Evolutionary conservation across 1,284 basidiomycete genomes (phyloP).

Genomic region (Clitocybe nebularis): DNA sequence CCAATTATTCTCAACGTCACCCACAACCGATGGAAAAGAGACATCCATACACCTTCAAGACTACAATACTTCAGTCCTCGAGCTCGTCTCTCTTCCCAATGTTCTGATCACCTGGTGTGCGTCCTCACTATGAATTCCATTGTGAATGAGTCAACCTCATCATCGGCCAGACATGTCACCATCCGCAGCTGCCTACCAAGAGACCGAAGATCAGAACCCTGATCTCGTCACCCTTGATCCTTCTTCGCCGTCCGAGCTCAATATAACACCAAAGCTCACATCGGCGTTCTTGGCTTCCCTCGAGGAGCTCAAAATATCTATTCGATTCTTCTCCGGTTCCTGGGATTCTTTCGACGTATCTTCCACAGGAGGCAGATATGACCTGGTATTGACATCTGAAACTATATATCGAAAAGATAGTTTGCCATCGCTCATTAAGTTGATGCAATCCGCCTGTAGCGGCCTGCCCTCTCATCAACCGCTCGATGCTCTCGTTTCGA

Average conservation of each 20-base stretch:
- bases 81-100: slow-evolving; percentile 87
- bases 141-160: too few relatives aligned
- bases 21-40: slow-evolving; percentile 18
- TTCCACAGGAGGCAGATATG: slow-evolving; percentile 39
- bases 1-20: slow-evolving; percentile 46
- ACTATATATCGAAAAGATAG: slow-evolving; percentile 84
- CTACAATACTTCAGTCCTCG: slow-evolving; percentile 84
- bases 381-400: slow-evolving; percentile 85
- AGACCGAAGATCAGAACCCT: slow-evolving; percentile 12
- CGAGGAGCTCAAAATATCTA: slow-evolving; percentile 43
- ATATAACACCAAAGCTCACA: slow-evolving; percentile 61
- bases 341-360: slow-evolving; percentile 61
- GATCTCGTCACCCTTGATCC: slow-evolving; percentile 22
- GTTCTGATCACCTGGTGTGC: slow-evolving; percentile 83
- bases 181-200: slow-evolving; percentile 39
- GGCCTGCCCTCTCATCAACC: too few relatives aligned
- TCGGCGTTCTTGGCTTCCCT: slow-evolving; percentile 64
- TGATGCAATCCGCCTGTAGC: slow-evolving; percentile 39
- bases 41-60: slow-evolving; percentile 87
- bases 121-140: too few relatives aligned
- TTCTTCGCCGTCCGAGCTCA: slow-evolving; percentile 46
- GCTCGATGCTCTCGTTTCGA: slow-evolving; percentile 4
- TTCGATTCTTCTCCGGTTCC: slow-evolving; percentile 80
- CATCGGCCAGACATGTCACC: slow-evolving; percentile 53
- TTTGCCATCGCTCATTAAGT: slow-evolving; percentile 60